Conservation (phyloP, 495 filamentous ascomycete species). For the Hyaloscypha bicolor region DNA sequence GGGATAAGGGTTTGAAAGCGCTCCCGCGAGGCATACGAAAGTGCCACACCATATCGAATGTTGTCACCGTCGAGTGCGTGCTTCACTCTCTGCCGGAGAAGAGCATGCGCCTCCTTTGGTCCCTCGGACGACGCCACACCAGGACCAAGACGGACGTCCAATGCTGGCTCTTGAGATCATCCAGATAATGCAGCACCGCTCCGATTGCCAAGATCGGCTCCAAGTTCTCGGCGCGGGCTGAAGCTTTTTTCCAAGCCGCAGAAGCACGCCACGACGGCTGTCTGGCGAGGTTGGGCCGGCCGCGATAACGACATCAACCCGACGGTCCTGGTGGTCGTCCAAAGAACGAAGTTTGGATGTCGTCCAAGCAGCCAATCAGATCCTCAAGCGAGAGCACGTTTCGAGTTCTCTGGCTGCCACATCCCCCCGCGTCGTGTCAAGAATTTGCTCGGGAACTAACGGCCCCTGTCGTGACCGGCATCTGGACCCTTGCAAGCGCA, state of each 20-base stretch:
- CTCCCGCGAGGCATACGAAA: too few relatives aligned
- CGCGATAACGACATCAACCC: too few relatives aligned
- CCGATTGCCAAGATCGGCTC: background rate
- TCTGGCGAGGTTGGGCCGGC: too few relatives aligned
- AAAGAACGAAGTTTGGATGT: conserved; percentile 1
- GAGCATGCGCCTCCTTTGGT: too few relatives aligned
- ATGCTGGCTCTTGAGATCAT: too few relatives aligned
- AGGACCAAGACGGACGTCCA: background rate
- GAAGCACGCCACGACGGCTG: background rate
- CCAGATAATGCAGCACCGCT: background rate
- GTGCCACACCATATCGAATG: too few relatives aligned
- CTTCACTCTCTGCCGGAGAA: too few relatives aligned
- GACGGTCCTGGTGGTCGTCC: background rate
- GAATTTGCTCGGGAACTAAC: background rate
- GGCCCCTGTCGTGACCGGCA: too few relatives aligned
- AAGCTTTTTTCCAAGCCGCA: background rate
- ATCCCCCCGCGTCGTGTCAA: background rate
- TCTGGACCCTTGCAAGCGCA: too few relatives aligned
- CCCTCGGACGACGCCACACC: background rate
- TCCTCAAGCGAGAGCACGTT: conserved; percentile 16
- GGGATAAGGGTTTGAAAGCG: too few relatives aligned
- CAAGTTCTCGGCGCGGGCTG: background rate
- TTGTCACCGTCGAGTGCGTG: too few relatives aligned
- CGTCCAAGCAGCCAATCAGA: conserved; percentile 23
- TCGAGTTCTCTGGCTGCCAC: background rate